These are phyloP conservation scores for Spergularia bocconei DNA, from an alignment of 148 eudicot genomes.

Conservation along the genomic window DNA sequence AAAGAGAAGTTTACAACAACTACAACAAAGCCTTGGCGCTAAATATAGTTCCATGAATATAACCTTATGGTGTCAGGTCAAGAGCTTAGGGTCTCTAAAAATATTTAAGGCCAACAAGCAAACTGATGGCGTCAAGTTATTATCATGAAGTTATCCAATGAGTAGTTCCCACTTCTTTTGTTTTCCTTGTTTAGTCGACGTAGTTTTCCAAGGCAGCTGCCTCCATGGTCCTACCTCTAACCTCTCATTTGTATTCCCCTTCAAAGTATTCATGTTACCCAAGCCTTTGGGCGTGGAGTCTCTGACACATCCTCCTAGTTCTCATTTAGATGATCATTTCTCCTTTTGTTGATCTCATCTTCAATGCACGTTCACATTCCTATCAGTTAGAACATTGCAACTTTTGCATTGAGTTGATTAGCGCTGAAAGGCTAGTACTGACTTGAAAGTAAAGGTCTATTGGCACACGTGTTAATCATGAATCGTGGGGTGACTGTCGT, in stretches of 20 bases:
- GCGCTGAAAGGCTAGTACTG: conserved; percentile 2
- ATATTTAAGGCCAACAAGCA: too few relatives aligned
- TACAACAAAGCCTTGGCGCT: too few relatives aligned
- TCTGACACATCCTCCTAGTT: neutral
- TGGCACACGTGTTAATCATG: neutral
- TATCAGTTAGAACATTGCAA: neutral
- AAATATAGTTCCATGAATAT: too few relatives aligned
- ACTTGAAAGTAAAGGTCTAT: neutral
- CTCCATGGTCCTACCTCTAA: neutral
- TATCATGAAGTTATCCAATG: too few relatives aligned
- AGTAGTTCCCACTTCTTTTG: too few relatives aligned
- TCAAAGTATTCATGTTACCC: neutral
- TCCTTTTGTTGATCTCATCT: neutral
- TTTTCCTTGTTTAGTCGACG: neutral
- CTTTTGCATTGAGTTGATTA: neutral
- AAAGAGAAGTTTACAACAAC: too few relatives aligned
- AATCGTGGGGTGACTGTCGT: neutral
- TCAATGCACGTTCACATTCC: neutral
- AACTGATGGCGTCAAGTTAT: too few relatives aligned
- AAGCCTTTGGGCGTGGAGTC: neutral
- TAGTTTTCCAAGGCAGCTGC: neutral
- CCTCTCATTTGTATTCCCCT: neutral
- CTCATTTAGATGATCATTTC: neutral
- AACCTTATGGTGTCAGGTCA: too few relatives aligned
- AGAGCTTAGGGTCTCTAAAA: too few relatives aligned